Evolutionary conservation across 352 stramenopile species (phyloP), one percentile per base, ranked within the genome.

Genomic region (Hyaloperonospora arabidopsidis): DNA sequence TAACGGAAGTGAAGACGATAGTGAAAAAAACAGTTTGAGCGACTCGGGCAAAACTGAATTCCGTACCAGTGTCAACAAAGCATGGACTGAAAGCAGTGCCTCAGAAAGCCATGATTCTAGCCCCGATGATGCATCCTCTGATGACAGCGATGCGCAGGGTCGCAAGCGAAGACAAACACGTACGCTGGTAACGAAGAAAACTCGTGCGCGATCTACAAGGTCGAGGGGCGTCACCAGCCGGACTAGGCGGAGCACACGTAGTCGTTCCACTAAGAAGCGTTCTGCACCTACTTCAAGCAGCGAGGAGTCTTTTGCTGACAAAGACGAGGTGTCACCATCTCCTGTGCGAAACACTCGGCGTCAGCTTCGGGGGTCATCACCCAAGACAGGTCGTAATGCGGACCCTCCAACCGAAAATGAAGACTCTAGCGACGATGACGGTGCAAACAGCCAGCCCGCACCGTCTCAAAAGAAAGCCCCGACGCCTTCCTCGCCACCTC

Each of bases 81-180:
- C 68, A 39, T 84, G 76, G 73, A 75, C 68, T 5, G 79, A 83
- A 39, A 82, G 68, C 38, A 85, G 78, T 41, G 80, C 63, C 5
- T 86, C 74, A 10, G 80, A 74, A 47, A 84, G 68, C 38, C 84
- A 77, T 25, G 67, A 70, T 17, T 88, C 75, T 1, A 87, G 75
- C 52, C 65, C 82, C 48, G 47, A 36, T 11, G 67, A 74, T 4
- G 62, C 56, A 8, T 72, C 68, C 10, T 69, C 69, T 39, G 70
- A 73, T 18, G 79, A 76, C 28, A 70, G 63, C 49, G 70, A 70
- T 21, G 47, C 49, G n/a, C 40, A 48, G 14, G 59, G 45, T 15
- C 54, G 49, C 18, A 61, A 69, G 35, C 56, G 52, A 29, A 66
- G 68, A 54, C 45, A 54, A 28, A 59, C 61, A 11, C 63, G 60